Conservation (phyloP, 257 asterid genomes). For the Solanum habrochaites region DNA sequence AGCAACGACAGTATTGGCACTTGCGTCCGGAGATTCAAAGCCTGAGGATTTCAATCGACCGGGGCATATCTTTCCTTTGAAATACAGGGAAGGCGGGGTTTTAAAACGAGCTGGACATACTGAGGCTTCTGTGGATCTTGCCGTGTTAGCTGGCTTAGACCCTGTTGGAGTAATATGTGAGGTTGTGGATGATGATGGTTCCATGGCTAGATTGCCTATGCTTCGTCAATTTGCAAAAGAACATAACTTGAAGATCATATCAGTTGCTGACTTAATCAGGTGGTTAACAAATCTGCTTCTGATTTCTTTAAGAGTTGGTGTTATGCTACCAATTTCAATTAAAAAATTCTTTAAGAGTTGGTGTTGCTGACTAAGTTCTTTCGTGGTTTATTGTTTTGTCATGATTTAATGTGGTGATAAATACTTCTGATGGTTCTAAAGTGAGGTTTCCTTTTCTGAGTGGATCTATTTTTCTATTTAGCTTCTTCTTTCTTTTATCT, state of each 20-base stretch:
- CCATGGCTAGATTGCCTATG: slow-evolving; percentile 93
- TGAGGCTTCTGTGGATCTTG: slow-evolving; percentile 93
- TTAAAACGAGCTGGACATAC: slow-evolving; percentile 98
- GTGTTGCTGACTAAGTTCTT: not conserved
- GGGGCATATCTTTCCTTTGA: slow-evolving; percentile 93
- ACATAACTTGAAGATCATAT: slow-evolving; percentile 64
- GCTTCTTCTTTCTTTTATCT: not conserved
- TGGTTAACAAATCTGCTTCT: slow-evolving; percentile 3
- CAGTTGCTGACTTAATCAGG: slow-evolving; percentile 95
- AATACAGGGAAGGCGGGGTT: slow-evolving; percentile 92
- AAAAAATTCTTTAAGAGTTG: not conserved
- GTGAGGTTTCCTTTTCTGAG: not conserved
- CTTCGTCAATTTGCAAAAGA: slow-evolving; percentile 55
- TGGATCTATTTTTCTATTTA: not conserved
- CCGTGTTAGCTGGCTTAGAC: slow-evolving; percentile 74
- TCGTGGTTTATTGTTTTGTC: not conserved
- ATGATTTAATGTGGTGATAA: not conserved
- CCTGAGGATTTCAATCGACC: slow-evolving; percentile 97
- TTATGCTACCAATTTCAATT: not conserved
- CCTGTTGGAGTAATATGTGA: slow-evolving; percentile 88
- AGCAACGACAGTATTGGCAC: slow-evolving; percentile 78
- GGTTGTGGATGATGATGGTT: slow-evolving; percentile 96
- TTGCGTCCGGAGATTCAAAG: slow-evolving; percentile 68
- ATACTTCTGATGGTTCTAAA: not conserved
- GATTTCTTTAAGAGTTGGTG: not conserved